A percentile compares a stretch with the other conserved stretches of the same genome.
These are phyloP conservation scores for Phialophora verrucosa DNA, from an alignment of 2,329 filamentous ascomycete genomes.

Conservation along the genomic window DNA sequence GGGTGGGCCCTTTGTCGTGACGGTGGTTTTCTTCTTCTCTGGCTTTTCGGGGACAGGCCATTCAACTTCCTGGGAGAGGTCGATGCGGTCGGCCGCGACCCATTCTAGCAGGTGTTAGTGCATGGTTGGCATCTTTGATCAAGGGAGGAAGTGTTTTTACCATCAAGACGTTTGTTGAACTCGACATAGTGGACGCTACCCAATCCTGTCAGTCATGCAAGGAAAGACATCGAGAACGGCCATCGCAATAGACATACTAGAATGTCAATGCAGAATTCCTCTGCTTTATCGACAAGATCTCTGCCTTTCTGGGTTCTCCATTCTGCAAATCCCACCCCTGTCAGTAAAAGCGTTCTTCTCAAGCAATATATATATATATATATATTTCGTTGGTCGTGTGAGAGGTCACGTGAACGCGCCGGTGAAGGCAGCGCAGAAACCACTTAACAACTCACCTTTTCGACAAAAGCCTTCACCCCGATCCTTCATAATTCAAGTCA, in stretches of 20 bases:
- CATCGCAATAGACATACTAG: conserved; percentile 59
- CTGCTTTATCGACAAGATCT: conserved; percentile 93
- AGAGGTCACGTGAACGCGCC: conserved; percentile 34
- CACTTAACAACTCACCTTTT: conserved; percentile 60
- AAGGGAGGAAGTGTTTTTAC: conserved; percentile 43
- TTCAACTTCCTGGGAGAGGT: conserved; percentile 88
- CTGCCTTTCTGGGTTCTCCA: conserved; percentile 85
- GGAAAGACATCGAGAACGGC: not conserved
- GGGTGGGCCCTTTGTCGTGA: conserved; percentile 57
- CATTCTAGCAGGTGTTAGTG: conserved; percentile 72
- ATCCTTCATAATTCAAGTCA: conserved; percentile 56
- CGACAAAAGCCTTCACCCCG: conserved; percentile 70
- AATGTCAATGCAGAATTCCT: conserved; percentile 87
- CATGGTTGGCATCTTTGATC: not conserved
- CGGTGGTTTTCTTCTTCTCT: conserved; percentile 80
- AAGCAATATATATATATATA: not conserved
- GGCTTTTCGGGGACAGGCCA: conserved; percentile 92
- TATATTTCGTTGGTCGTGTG: conserved; percentile 4
- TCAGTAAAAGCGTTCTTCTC: not conserved
- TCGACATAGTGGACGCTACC: conserved; percentile 87
- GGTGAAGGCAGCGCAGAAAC: not conserved
- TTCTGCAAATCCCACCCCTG: conserved; percentile 56
- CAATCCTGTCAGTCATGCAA: conserved; percentile 28
- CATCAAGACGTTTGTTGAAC: conserved; percentile 85
- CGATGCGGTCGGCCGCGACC: conserved; percentile 81